Evolutionary conservation across 805 yeast species (phyloP), one percentile per base, ranked within the genome.

Genomic region (Kodamaea laetipori): DNA sequence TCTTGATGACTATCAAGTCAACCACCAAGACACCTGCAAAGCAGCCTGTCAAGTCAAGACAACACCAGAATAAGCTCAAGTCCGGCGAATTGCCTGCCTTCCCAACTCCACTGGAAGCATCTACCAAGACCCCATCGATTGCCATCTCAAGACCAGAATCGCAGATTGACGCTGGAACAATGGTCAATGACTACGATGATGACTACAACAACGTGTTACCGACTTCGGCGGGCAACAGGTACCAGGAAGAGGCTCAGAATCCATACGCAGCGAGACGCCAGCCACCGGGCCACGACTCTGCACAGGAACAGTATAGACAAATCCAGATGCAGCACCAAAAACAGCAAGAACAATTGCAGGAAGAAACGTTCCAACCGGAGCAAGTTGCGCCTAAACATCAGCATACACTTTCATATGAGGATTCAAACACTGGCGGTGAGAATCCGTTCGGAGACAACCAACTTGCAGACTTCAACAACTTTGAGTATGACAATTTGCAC

Each of bases 1-100:
- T 94, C 49, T 67, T 94, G 46, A 79, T 78, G 44, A 88, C 97
- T 7, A 90, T 92, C 58, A 84, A 85, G 60, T 78, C 84, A 32
- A 82, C 97, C 1, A 82, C 97, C 2, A 65, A 64, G 43, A 51
- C 56, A 16, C 66, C 60, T 12, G 42, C 47, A 4, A 46, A 54
- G 21, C 37, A 27, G 11, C 45, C 48, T 13, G 38, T 24, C 2
- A 33, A 46, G 35, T 9, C 46, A 37, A n/a, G 38, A 11, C 23
- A 24, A 10, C 41, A 35, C 17, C 47, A 44, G 23, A 24, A 12
- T 11, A 30, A 30, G 19, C 34, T 15, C 6, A n/a, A 13, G 28
- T 2, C 15, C 11, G 39, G 25, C 13, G 41, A 40, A 15, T 30
- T 44, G 12, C 36, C 37, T 21, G 21, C 43, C n/a, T 34, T 27